Percentiles rank a stretch among this genome's conserved stretches.
phyloP scores from a whole-genome alignment of 768 basidiomycete species.

The Lactarius indigo region DNA sequence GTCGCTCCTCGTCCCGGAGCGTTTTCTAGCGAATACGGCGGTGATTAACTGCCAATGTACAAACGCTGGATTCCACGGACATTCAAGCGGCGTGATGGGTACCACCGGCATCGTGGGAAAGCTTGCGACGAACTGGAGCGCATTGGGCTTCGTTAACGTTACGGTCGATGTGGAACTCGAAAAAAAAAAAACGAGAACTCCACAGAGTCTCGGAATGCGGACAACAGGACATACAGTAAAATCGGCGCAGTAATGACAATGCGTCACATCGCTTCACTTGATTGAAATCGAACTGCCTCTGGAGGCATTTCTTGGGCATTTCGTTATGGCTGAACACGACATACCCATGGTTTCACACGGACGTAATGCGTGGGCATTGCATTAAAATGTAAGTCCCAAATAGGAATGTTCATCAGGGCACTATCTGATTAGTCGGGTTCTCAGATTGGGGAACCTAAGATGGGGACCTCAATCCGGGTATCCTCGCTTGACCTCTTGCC shows the following conservation, averaged over 20 bases:
- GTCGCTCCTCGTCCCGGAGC: background rate
- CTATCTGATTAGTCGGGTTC: background rate
- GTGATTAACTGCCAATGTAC: background rate
- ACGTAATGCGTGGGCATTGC: conserved; percentile 1
- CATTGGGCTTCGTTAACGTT: background rate
- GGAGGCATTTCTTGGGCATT: background rate
- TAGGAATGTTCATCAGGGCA: background rate
- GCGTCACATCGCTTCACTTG: background rate
- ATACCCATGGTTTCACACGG: conserved; percentile 7
- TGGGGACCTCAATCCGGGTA: background rate
- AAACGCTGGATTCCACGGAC: background rate
- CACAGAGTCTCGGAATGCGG: background rate
- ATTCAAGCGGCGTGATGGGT: conserved; percentile 1
- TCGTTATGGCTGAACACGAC: background rate
- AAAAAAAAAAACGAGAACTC: background rate
- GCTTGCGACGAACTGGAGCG: background rate
- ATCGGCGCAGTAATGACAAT: background rate
- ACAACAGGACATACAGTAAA: background rate
- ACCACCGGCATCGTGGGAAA: background rate
- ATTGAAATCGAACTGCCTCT: conserved; percentile 13
- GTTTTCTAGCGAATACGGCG: background rate
- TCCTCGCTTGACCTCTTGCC: background rate
- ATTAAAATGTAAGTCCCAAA: background rate
- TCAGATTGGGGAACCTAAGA: background rate
- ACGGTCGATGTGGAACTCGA: background rate